Conservation (phyloP, 192 early-diverging fungal species). For the Entomortierella parvispora region DNA sequence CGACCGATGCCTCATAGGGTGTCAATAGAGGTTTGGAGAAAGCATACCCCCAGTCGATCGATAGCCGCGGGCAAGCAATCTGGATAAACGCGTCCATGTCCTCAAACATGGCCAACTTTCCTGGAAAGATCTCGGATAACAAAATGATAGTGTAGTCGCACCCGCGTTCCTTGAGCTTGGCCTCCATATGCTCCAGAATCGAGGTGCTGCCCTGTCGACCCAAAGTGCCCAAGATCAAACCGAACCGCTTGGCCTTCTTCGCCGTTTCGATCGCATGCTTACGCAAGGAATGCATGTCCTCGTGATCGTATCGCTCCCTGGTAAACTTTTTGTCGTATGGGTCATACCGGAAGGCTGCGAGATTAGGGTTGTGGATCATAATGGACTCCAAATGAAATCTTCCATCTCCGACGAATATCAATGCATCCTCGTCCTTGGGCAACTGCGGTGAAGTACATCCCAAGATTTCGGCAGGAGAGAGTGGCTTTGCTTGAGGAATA, state of each 20-base stretch:
- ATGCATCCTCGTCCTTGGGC: conserved; percentile 70
- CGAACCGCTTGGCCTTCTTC: conserved; percentile 80
- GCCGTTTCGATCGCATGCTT: conserved; percentile 84
- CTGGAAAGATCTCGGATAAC: conserved; percentile 95
- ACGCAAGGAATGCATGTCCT: conserved; percentile 89
- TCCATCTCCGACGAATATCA: conserved; percentile 93
- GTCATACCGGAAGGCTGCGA: conserved; percentile 95
- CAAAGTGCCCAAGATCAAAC: conserved; percentile 94
- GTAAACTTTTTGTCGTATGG: conserved; percentile 95
- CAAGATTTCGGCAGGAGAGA: conserved; percentile 95
- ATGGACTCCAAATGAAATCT: conserved; percentile 98
- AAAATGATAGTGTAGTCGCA: conserved; percentile 80
- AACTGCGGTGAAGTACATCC: conserved; percentile 96
- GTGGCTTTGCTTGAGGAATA: conserved; percentile 93
- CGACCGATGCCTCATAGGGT: conserved; percentile 95
- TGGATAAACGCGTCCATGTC: conserved; percentile 94
- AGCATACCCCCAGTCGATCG: conserved; percentile 99
- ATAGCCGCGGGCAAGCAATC: conserved; percentile 94
- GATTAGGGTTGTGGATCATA: conserved; percentile 95
- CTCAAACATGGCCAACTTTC: conserved; percentile 89
- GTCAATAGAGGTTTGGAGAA: conserved; percentile 91
- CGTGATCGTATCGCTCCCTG: conserved; percentile 92
- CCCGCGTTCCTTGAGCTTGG: conserved; percentile 66
- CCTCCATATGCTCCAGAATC: conserved; percentile 85
- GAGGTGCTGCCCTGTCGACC: conserved; percentile 96